phyloP scores from a whole-genome alignment of 768 basidiomycete genomes.

The Auricularia sp. region DNA sequence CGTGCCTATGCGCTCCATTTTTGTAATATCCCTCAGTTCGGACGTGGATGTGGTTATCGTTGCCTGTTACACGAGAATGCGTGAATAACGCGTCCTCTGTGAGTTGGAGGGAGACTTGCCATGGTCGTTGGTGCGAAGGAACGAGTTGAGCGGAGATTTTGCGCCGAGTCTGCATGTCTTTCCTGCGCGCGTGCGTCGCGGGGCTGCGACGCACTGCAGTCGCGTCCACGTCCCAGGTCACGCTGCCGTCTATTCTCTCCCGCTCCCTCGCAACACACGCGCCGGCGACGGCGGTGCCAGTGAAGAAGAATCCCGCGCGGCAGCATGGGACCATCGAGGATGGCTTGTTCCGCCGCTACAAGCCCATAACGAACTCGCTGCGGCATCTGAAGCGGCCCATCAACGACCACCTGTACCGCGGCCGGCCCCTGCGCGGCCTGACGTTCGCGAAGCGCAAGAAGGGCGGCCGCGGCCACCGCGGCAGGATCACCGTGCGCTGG shows the following conservation, averaged over 20 bases:
- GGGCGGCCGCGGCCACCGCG: constrained; percentile 78
- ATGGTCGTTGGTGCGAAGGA: not conserved
- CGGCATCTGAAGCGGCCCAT: constrained; percentile 81
- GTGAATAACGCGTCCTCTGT: not conserved
- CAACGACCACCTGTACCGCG: constrained; percentile 72
- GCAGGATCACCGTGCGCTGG: constrained; percentile 78
- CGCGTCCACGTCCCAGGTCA: constrained; percentile 10
- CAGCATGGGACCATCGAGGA: constrained; percentile 15
- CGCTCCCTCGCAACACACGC: constrained; percentile 16
- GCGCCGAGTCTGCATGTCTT: not conserved
- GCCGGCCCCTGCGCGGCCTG: constrained; percentile 72
- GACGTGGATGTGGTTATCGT: constrained; percentile 70
- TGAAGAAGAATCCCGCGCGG: constrained; percentile 8
- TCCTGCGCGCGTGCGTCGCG: not conserved
- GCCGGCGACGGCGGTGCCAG: constrained; percentile 26
- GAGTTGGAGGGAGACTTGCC: not conserved
- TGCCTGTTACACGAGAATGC: constrained; percentile 19
- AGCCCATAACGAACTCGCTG: constrained; percentile 75
- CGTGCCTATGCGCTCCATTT: constrained; percentile 86
- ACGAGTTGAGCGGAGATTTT: not conserved
- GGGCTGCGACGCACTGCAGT: constrained; percentile 8
- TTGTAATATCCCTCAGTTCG: constrained; percentile 76
- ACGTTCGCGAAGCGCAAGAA: constrained; percentile 73
- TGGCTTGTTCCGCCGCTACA: constrained; percentile 75
- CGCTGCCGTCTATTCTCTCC: not conserved